Base-by-base conservation (phyloP, 1,284 basidiomycete species). In the Ganoderma sinense region DNA sequence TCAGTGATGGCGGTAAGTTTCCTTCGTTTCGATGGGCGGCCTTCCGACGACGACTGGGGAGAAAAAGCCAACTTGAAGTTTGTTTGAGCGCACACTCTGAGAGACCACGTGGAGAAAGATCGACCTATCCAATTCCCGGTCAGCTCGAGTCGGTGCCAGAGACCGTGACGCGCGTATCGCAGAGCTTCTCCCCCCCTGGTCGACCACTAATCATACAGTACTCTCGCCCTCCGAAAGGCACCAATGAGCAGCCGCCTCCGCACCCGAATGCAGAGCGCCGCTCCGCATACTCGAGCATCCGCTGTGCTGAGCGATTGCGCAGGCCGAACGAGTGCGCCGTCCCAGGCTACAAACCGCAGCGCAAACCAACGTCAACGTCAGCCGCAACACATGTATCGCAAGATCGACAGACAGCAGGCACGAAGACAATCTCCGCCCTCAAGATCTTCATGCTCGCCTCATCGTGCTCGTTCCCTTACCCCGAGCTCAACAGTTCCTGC, bases 381-480 rank as follows among this genome's bases (percentile, higher is more conserved):
- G 11, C 63, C 62, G 31, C 48, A 56, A 16, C 33, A 60, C 62
- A 65, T 58, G 72, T 33, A 68, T 36, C 31, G 29, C 56, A 60
- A 40, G 58, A 40, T 26, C 23, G 23, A 60, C 58, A 16, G 20
- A n/a, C 1, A 7, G 45, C 53, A 84, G 87, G 61, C 71, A 93
- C 92, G 82, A 88, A 82, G 53, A 88, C 84, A 75, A 91, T 89
- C 74, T 88, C 84, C 13, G 87, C 89, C 39, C 83, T 82, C 31
- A 93, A 75, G 60, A 93, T 85, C 80, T 93, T 92, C 74, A 94
- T 85, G 29, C 89, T 92, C 74, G 89, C 89, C 36, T 92, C 92
- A 70, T 93, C 91, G 74, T 94, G 92, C 6, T 89, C 89, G 72
- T 86, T 89, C 43, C 91, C 91, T 92, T 91, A 93, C 0, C 88